phyloP scores from a whole-genome alignment of 176 grass and related monocot species.

The Cocos nucifera region DNA sequence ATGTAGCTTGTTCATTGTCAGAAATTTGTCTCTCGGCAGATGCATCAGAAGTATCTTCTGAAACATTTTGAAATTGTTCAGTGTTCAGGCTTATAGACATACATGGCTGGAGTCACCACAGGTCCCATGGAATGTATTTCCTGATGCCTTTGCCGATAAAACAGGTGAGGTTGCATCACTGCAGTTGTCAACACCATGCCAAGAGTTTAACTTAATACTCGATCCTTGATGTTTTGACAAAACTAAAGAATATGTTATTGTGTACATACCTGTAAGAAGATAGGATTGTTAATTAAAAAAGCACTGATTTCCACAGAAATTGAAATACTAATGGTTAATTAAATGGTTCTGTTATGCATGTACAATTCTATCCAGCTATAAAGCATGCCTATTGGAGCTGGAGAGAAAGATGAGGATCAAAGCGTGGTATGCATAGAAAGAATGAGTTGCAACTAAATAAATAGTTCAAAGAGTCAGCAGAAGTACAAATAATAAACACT shows the following conservation, averaged over 20 bases:
- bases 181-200: constrained; percentile 21
- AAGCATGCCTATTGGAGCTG: no score
- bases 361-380: no score
- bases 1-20: constrained; percentile 89
- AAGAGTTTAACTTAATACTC: constrained; percentile 20
- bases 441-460: no score
- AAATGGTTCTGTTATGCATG: no score
- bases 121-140: not conserved
- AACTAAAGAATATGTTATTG: constrained; percentile 99
- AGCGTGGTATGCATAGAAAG: no score
- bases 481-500: no score
- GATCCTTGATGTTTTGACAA: constrained; percentile 51
- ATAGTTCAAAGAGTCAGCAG: no score
- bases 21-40: constrained; percentile 60
- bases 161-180: constrained; percentile 12
- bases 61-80: constrained; percentile 21
- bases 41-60: constrained; percentile 27
- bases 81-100: constrained; percentile 7
- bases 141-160: constrained; percentile 18
- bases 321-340: no score
- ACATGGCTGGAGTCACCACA: constrained; percentile 3
- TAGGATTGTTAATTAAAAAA: not conserved
- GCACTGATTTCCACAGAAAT: no score
- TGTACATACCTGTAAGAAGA: constrained; percentile 77
- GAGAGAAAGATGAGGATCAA: no score